These are phyloP conservation scores for Stephania yunnanensis DNA, from an alignment of 164 flowering plant species.

Conservation along the genomic window DNA sequence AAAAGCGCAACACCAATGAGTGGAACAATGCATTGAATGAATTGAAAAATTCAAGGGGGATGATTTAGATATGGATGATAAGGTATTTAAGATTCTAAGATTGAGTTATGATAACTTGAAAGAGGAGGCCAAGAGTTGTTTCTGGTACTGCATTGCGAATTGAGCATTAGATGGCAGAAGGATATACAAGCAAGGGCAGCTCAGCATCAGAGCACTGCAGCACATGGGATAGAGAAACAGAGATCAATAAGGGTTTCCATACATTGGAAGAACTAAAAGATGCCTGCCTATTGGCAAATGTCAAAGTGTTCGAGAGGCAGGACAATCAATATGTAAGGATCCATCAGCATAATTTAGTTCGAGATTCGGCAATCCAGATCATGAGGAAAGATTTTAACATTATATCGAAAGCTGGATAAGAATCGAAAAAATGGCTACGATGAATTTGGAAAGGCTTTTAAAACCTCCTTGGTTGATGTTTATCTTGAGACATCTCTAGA, in stretches of 20 bases:
- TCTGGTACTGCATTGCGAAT: constrained; percentile 18
- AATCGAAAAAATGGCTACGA: constrained; percentile 3
- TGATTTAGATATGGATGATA: neutral
- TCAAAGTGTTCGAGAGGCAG: neutral
- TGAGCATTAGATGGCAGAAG: constrained; percentile 22
- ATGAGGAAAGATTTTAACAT: neutral
- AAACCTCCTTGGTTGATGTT: constrained; percentile 1
- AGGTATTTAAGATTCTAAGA: constrained; percentile 11
- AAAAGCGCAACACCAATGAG: neutral
- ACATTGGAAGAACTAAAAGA: constrained; percentile 18
- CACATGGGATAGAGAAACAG: constrained; percentile 6
- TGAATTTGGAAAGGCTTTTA: constrained; percentile 12
- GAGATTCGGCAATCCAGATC: constrained; percentile 21
- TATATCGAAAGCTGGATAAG: constrained; percentile 17
- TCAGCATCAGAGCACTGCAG: neutral
- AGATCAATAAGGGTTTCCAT: constrained; percentile 9
- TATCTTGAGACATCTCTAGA: neutral
- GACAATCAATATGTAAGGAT: constrained; percentile 9
- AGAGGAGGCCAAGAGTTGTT: constrained; percentile 9
- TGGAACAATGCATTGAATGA: constrained; percentile 26
- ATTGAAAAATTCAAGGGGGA: neutral
- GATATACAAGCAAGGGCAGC: constrained; percentile 8
- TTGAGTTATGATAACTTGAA: constrained; percentile 16
- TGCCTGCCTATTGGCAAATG: constrained; percentile 9
- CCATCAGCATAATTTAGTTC: constrained; percentile 19